Base-by-base conservation (phyloP, 805 yeast species). In the Wickerhamomyces xylosicus region DNA sequence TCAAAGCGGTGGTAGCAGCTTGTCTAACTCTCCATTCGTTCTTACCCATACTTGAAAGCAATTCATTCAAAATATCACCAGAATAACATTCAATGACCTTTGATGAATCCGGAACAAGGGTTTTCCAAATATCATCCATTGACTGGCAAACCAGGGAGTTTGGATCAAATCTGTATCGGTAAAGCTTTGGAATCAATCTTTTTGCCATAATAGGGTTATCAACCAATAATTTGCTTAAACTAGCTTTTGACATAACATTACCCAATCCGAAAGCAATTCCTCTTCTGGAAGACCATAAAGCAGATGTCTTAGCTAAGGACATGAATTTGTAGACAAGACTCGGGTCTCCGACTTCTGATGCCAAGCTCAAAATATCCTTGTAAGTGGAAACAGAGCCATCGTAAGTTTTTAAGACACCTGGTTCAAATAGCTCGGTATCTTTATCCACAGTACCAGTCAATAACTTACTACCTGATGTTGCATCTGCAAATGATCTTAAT, bases 231-330 rank as follows among this genome's bases (percentile, higher is more conserved):
- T 74, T 70, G 44, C 80, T 83, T 37, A 90, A 63, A 43, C 83
- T 78, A 0, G 89, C 69, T 49, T 84, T 85, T 2, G 95, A 80
- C 56, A 90, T 62, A 34, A 90, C 79, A 1, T 85, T 78, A 9
- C 95, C 90, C 29, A 90, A 66, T 0, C 97, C 97, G 63, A 85
- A 90, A 0, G 97, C 97, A 51, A 87, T 77, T 37, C 97, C 98
- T 47, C 84, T 85, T 55, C 95, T 69, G 0, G 96, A 84, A 0
- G 94, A 74, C 98, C 98, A 90, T 17, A 89, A 60, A 0, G 92
- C 78, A 0, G 95, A 85, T 38, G 79, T 80, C 45, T 85, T 80
- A 0, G 97, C 95, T 41, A 90, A 62, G 0, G 95, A 78, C 96
- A 90, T 86, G 56, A 90, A 90, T 54, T 86, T 85, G 60, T 90